These are phyloP conservation scores for Jatropha curcas DNA, from an alignment of 345 rosid genomes.

Conservation along the genomic window DNA sequence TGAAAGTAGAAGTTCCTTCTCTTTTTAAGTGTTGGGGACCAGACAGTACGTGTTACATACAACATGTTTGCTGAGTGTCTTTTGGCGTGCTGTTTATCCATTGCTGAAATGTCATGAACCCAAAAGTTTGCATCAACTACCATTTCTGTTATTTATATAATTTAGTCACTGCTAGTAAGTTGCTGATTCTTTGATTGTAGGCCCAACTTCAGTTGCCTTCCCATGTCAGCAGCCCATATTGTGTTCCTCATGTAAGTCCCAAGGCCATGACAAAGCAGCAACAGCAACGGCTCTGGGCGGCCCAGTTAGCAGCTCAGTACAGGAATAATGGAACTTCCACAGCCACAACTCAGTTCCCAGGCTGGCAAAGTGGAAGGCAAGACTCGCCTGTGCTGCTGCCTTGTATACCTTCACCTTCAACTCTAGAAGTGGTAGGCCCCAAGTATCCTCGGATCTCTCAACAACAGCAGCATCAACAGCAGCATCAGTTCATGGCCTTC, in stretches of 20 bases:
- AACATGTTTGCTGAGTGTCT: not conserved
- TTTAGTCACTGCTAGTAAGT: not conserved
- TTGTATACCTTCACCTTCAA: conserved; percentile 12
- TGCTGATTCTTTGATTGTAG: conserved; percentile 29
- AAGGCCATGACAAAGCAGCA: conserved; percentile 37
- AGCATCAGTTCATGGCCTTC: conserved; percentile 39
- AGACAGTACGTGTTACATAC: conserved; percentile 5
- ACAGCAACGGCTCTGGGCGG: conserved; percentile 57
- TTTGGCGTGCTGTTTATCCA: not conserved
- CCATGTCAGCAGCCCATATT: conserved; percentile 36
- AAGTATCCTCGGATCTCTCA: conserved; percentile 22
- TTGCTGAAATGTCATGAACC: not conserved
- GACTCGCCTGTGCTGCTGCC: conserved; percentile 36
- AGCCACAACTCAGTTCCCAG: conserved; percentile 40
- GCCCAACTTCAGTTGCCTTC: conserved; percentile 47
- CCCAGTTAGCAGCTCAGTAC: conserved; percentile 44
- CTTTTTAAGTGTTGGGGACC: not conserved
- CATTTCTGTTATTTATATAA: not conserved
- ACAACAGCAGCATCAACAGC: conserved; percentile 38
- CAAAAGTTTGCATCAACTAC: not conserved
- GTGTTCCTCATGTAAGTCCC: conserved; percentile 27
- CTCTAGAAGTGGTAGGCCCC: not conserved
- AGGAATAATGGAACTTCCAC: conserved; percentile 35
- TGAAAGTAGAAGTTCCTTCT: not conserved
- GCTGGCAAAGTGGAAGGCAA: conserved; percentile 45